Percentiles rank a stretch among this genome's conserved stretches.
phyloP scores from a whole-genome alignment of 2,329 filamentous ascomycete genomes.

The Thermoascus crustaceus region DNA sequence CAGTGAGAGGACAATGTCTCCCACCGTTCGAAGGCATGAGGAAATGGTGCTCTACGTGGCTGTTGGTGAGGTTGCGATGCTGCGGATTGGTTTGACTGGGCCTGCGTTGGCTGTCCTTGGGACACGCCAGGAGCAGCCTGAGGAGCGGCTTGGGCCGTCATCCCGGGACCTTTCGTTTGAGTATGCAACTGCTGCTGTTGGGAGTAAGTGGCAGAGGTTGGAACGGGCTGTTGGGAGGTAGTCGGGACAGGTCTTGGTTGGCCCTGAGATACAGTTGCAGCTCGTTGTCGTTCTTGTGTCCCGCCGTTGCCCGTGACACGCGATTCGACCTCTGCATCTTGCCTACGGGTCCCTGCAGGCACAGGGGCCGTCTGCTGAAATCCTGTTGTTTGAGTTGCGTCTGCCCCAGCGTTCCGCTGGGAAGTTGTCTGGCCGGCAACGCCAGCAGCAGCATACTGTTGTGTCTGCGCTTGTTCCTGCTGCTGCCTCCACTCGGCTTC shows the following conservation, averaged over 20 bases:
- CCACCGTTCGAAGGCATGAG: slow-evolving; percentile 96
- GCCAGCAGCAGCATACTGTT: slow-evolving; percentile 40
- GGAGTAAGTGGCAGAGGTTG: slow-evolving; percentile 8
- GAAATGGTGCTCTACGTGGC: slow-evolving; percentile 61
- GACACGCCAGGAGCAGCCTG: slow-evolving; percentile 13
- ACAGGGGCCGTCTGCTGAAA: slow-evolving; percentile 3
- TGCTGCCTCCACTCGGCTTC: slow-evolving; percentile 41
- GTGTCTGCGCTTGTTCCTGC: slow-evolving; percentile 28
- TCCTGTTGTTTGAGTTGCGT: slow-evolving; percentile 7
- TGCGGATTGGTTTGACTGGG: slow-evolving; percentile 5
- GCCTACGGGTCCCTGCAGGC: slow-evolving; percentile 3
- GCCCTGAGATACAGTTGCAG: slow-evolving; percentile 10
- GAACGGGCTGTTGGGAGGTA: slow-evolving; percentile 10
- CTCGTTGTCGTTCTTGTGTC: slow-evolving; percentile 7
- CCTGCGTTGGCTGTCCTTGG: slow-evolving; percentile 9
- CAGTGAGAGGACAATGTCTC: slow-evolving; percentile 94
- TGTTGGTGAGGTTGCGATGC: slow-evolving; percentile 25
- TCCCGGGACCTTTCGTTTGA: slow-evolving; percentile 8
- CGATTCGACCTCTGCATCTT: slow-evolving; percentile 37
- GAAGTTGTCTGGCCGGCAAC: slow-evolving; percentile 26
- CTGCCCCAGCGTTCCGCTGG: slow-evolving; percentile 17
- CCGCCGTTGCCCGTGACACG: slow-evolving; percentile 18
- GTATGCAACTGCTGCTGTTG: slow-evolving; percentile 8
- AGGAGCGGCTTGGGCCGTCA: slow-evolving; percentile 13
- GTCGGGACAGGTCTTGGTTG: slow-evolving; percentile 13